A percentile compares a stretch with the other conserved stretches of the same genome.
These are phyloP conservation scores for Triangularia verruculosa DNA, from an alignment of 2,329 filamentous ascomycete genomes.

Conservation along the genomic window DNA sequence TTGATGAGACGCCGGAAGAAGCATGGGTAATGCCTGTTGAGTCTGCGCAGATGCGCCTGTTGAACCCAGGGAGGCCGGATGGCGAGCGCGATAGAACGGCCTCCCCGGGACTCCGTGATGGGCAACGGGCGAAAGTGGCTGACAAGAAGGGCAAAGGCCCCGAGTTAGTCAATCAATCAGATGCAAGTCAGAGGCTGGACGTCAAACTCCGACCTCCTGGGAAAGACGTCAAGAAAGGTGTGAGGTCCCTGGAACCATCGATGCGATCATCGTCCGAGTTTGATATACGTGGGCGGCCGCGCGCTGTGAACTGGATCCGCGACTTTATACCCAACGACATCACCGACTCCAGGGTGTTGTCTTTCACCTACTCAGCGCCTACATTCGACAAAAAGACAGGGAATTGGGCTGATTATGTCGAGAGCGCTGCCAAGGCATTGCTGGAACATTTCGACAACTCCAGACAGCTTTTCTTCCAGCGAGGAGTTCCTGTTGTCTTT, in stretches of 20 bases:
- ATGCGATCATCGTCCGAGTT: constrained; percentile 4
- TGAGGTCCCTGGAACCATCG: neutral
- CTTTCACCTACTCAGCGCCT: constrained; percentile 6
- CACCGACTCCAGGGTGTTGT: constrained; percentile 1
- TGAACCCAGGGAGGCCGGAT: neutral
- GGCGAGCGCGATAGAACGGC: constrained; percentile 1
- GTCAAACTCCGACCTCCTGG: neutral
- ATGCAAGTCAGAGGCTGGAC: neutral
- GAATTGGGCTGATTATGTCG: constrained; percentile 5
- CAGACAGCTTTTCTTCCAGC: neutral
- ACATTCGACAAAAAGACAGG: neutral
- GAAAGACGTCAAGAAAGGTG: neutral
- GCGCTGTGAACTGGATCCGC: constrained; percentile 10
- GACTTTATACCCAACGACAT: constrained; percentile 11
- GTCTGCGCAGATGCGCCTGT: too few relatives aligned
- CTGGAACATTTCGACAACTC: neutral
- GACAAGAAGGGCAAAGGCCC: neutral
- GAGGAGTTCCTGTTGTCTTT: constrained; percentile 4
- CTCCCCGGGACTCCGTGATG: neutral
- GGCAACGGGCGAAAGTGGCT: neutral
- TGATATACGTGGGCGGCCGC: neutral
- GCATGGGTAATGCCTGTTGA: constrained; percentile 11
- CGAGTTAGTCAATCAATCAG: neutral
- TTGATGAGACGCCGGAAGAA: constrained; percentile 8
- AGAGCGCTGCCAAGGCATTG: constrained; percentile 3